Conservation (phyloP, 2,329 filamentous ascomycete genomes). For the Colletotrichum chlorophyti region DNA sequence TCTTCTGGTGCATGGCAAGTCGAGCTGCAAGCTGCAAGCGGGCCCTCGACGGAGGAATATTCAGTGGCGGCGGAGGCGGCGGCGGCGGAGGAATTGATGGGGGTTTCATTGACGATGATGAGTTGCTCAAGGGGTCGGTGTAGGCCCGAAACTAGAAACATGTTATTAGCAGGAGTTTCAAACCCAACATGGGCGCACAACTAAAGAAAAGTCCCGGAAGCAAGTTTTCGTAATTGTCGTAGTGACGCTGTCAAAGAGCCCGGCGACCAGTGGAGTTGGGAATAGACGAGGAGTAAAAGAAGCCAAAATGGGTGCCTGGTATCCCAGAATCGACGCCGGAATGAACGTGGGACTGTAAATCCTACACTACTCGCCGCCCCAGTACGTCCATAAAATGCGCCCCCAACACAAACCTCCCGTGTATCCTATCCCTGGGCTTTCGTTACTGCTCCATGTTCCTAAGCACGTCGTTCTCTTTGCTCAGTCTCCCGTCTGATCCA, state of each 20-base stretch:
- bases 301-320: slow-evolving; percentile 28
- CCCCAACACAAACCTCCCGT: slow-evolving; percentile 3
- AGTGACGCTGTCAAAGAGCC: background rate
- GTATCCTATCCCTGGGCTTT: background rate
- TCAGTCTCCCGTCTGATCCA: slow-evolving; percentile 22
- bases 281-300: slow-evolving; percentile 17
- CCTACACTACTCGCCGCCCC: slow-evolving; percentile 26
- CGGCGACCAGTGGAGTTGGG: slow-evolving; percentile 2
- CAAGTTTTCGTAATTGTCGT: slow-evolving; percentile 20
- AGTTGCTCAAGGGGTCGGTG: slow-evolving; percentile 60
- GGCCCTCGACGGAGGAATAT: slow-evolving; percentile 85
- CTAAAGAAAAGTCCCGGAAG: slow-evolving; percentile 2
- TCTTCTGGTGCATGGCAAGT: slow-evolving; percentile 77
- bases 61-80: slow-evolving; percentile 79
- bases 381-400: slow-evolving; percentile 9
- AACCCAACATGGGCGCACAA: background rate
- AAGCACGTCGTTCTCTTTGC: slow-evolving; percentile 3
- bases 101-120: slow-evolving; percentile 56
- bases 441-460: slow-evolving; percentile 1
- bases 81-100: slow-evolving; percentile 66
- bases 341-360: slow-evolving; percentile 18
- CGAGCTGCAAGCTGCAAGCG: slow-evolving; percentile 89
- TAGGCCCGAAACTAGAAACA: slow-evolving; percentile 62
- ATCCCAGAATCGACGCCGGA: slow-evolving; percentile 27
- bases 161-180: slow-evolving; percentile 13